Conservation (phyloP, 192 early-diverging fungal genomes). For the Funneliformis mosseae region DNA sequence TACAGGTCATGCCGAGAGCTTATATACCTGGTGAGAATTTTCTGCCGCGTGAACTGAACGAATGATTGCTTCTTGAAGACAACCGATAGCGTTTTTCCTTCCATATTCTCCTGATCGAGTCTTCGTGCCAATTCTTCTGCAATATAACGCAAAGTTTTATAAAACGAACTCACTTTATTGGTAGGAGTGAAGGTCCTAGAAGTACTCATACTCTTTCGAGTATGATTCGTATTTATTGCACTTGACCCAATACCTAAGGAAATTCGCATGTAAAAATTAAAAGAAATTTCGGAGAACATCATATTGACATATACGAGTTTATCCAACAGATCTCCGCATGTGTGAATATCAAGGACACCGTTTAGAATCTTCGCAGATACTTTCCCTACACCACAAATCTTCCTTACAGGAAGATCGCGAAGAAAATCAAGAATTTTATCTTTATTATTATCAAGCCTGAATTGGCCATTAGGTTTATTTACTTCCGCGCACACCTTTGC, state of each 20-base stretch:
- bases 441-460: conserved; percentile 44
- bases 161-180: neutral
- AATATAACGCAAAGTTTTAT: neutral
- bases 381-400: conserved; percentile 59
- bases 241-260: conserved; percentile 55
- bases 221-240: conserved; percentile 33
- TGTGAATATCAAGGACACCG: conserved; percentile 51
- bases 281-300: conserved; percentile 47
- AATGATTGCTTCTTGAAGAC: neutral
- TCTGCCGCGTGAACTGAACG: neutral
- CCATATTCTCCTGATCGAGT: neutral
- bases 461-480: conserved; percentile 78
- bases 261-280: conserved; percentile 48
- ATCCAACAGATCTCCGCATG: conserved; percentile 50
- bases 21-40: neutral
- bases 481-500: conserved; percentile 58
- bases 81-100: neutral
- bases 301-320: conserved; percentile 49
- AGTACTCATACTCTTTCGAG: conserved; percentile 55
- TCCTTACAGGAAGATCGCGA: conserved; percentile 51
- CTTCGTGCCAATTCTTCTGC: neutral
- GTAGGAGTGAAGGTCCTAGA: conserved; percentile 38
- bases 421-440: conserved; percentile 52
- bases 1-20: neutral
- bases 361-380: conserved; percentile 59